A percentile compares a stretch with the other conserved stretches of the same genome.
phyloP scores from a whole-genome alignment of 2,329 filamentous ascomycete genomes.

The Alternaria postmessia region DNA sequence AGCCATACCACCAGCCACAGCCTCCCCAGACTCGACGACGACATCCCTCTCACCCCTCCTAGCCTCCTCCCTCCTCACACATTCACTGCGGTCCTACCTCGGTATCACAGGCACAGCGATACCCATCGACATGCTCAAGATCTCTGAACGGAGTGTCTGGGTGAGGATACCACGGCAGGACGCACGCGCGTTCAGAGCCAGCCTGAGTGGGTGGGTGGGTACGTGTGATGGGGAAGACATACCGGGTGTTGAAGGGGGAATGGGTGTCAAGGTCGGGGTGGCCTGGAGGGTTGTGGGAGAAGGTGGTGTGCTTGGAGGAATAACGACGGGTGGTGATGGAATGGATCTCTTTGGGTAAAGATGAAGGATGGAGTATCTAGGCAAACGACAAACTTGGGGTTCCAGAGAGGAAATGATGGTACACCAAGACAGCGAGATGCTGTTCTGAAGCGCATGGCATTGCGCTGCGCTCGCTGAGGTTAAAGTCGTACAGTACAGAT shows the following conservation, averaged over 20 bases:
- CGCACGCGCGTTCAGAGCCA: slow-evolving; percentile 32
- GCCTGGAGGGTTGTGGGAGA: slow-evolving; percentile 40
- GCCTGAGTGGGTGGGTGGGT: slow-evolving; percentile 39
- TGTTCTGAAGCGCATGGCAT: no score
- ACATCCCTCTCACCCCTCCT: slow-evolving; percentile 64
- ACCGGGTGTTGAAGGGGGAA: slow-evolving; percentile 19
- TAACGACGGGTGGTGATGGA: neutral
- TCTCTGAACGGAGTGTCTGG: slow-evolving; percentile 26
- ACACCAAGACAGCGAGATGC: no score
- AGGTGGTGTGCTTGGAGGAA: slow-evolving; percentile 13
- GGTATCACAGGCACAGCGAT: slow-evolving; percentile 73
- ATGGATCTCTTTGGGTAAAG: slow-evolving; percentile 4
- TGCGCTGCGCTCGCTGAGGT: no score
- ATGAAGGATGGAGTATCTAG: neutral
- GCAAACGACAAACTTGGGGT: neutral
- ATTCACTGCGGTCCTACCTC: slow-evolving; percentile 73
- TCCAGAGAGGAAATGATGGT: no score
- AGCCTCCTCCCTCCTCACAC: slow-evolving; percentile 68
- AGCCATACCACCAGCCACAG: neutral
- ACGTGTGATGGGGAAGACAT: slow-evolving; percentile 30
- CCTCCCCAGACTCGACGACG: slow-evolving; percentile 52
- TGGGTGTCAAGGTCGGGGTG: slow-evolving; percentile 23
- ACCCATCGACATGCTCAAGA: slow-evolving; percentile 73
- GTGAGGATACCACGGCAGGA: slow-evolving; percentile 40
- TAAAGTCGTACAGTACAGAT: no score